These are phyloP conservation scores for Lithohypha guttulata DNA, from an alignment of 2,329 filamentous ascomycete species.

Conservation along the genomic window DNA sequence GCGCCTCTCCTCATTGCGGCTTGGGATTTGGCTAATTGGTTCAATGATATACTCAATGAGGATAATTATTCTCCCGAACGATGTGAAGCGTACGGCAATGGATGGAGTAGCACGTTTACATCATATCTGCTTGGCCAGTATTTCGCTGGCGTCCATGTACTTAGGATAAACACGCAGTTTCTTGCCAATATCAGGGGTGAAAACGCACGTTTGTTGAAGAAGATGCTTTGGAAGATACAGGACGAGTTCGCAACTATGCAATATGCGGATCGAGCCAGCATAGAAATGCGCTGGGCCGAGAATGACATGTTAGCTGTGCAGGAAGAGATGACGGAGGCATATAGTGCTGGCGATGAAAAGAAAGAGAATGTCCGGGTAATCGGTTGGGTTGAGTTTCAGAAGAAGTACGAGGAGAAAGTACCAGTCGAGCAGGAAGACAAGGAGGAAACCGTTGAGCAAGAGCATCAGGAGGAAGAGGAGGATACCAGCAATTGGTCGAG, in stretches of 20 bases:
- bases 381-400: background rate
- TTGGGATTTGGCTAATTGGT: slow-evolving; percentile 1
- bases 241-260: background rate
- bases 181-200: background rate
- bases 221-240: background rate
- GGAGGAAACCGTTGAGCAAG: too few relatives aligned
- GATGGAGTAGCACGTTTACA: background rate
- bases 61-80: background rate
- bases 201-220: background rate
- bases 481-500: slow-evolving; percentile 78
- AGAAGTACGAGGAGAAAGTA: background rate
- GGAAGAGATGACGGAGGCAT: background rate
- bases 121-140: background rate
- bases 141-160: slow-evolving; percentile 1
- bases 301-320: background rate
- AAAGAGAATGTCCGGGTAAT: background rate
- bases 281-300: background rate
- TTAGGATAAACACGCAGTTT: background rate
- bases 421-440: background rate
- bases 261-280: background rate
- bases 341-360: background rate
- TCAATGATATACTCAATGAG: background rate
- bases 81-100: slow-evolving; percentile 2
- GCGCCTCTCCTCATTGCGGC: slow-evolving; percentile 2
- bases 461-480: slow-evolving; percentile 93